phyloP scores from a whole-genome alignment of 768 basidiomycete species.

The Jaapia argillacea region DNA sequence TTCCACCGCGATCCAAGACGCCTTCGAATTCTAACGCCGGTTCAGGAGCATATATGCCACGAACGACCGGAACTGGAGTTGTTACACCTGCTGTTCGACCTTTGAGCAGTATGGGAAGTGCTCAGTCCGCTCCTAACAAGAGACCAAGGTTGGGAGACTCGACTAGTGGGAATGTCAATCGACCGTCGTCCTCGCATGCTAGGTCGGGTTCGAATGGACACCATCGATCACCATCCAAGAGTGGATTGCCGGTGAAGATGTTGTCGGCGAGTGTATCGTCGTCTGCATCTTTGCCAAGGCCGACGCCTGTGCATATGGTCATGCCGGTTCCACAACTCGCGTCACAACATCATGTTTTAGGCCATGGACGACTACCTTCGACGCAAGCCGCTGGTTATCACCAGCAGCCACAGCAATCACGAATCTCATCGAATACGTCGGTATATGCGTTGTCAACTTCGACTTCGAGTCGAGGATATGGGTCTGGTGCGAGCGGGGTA shows the following conservation, averaged over 20 bases:
- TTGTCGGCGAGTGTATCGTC: neutral
- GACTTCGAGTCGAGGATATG: constrained; percentile 4
- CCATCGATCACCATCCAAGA: neutral
- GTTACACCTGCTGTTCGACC: constrained; percentile 60
- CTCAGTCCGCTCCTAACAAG: constrained; percentile 53
- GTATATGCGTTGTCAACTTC: constrained; percentile 10
- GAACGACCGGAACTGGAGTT: constrained; percentile 29
- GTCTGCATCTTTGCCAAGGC: constrained; percentile 14
- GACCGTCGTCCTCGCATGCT: neutral
- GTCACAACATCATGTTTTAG: constrained; percentile 43
- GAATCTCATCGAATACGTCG: constrained; percentile 10
- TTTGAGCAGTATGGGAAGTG: constrained; percentile 33
- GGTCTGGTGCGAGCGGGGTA: constrained; percentile 17
- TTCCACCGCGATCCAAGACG: constrained; percentile 53
- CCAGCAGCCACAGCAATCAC: constrained; percentile 6
- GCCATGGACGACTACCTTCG: constrained; percentile 37
- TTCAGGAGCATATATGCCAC: constrained; percentile 13
- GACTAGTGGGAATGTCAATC: constrained; percentile 11
- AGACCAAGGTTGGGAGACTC: constrained; percentile 45
- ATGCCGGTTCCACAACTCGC: constrained; percentile 42
- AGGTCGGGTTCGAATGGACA: neutral
- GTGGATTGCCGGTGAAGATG: neutral
- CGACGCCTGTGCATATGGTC: constrained; percentile 31
- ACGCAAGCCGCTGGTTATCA: constrained; percentile 9
- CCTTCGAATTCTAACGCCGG: constrained; percentile 28